Evolutionary conservation across 164 flowering plant genomes (phyloP), one percentile per base, ranked within the genome.

Genomic region (Liquidambar formosana): DNA sequence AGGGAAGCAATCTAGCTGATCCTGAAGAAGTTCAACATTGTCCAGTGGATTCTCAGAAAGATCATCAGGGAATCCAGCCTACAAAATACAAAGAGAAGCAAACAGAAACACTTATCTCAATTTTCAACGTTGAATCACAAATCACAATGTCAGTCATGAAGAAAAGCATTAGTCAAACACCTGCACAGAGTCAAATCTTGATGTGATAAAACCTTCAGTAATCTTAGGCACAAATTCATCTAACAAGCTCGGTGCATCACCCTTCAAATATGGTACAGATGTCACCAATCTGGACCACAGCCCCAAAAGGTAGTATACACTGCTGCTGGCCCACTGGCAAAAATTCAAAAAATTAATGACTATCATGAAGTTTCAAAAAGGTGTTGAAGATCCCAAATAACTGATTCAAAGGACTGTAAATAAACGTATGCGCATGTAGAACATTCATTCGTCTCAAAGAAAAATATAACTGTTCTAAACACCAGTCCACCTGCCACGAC

Each of bases 191-290:
- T 92, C 89, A 82, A 94, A 88, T 77, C 97, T 88, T 67, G 99
- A 94, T n/a, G 92, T 77, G 71, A 94, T 92, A 78, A 94, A 94
- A 67, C 97, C 94, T 75, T 94, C 97, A 22, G 93, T 88, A 47
- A 94, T 94, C 73, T 87, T 89, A 47, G 99, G 99, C 64, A 94
- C 99, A 86, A 91, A 94, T 74, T 92, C 99, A 79, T 94, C 96
- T 60, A 94, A 83, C 78, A 87, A 71, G 79, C 95, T 89, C 57
- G 99, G 99, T 11, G 96, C 85, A 70, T 92, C 97, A 60, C 93
- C 92, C 77, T 94, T 94, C 80, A 94, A 70, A 69, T 91, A 94
- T n/a, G 97, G 99, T 46, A 94, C 97, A 74, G 99, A 91, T 12
- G 92, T 73, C 66, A 94, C 99, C 82, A 94, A 74, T 84, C 97